Evolutionary conservation across 208 protist genomes (phyloP).

Genomic region (Trypanosoma scelopori): DNA sequence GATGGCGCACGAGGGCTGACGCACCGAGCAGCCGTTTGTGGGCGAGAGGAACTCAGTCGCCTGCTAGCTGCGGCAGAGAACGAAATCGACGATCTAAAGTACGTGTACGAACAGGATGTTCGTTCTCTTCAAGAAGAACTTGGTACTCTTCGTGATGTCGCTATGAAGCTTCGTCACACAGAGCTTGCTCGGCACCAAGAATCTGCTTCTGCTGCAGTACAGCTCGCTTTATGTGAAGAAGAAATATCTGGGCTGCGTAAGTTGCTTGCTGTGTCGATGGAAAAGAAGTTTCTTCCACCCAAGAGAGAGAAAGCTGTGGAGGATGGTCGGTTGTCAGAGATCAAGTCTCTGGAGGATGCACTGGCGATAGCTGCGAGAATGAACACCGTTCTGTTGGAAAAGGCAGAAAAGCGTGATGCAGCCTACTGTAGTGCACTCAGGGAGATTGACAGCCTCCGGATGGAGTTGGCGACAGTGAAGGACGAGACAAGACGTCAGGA

Average conservation of each 20-base stretch:
- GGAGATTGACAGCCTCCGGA: constrained; percentile 17
- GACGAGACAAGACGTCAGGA: background rate
- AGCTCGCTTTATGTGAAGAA: constrained; percentile 2
- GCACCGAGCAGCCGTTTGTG: background rate
- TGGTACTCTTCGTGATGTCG: background rate
- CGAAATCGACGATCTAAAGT: constrained; percentile 22
- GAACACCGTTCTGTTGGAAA: constrained; percentile 19
- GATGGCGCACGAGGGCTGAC: background rate
- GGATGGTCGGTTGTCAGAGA: background rate
- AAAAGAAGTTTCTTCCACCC: background rate
- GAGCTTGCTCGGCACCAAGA: constrained; percentile 6
- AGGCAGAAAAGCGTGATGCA: constrained; percentile 14
- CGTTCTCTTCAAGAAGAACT: constrained; percentile 12
- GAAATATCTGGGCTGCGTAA: constrained; percentile 6
- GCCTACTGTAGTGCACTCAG: constrained; percentile 8
- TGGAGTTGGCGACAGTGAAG: background rate
- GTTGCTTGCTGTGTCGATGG: constrained; percentile 1
- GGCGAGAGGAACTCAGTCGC: background rate
- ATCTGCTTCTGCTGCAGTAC: background rate
- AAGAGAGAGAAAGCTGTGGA: constrained; percentile 8
- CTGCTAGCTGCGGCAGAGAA: constrained; percentile 8
- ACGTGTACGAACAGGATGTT: constrained; percentile 17
- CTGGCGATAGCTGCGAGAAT: constrained; percentile 7
- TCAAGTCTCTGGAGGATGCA: constrained; percentile 20
- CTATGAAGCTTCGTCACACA: background rate